Base-by-base conservation (phyloP, 2,329 filamentous ascomycete genomes). In the Colletotrichum coccodes region DNA sequence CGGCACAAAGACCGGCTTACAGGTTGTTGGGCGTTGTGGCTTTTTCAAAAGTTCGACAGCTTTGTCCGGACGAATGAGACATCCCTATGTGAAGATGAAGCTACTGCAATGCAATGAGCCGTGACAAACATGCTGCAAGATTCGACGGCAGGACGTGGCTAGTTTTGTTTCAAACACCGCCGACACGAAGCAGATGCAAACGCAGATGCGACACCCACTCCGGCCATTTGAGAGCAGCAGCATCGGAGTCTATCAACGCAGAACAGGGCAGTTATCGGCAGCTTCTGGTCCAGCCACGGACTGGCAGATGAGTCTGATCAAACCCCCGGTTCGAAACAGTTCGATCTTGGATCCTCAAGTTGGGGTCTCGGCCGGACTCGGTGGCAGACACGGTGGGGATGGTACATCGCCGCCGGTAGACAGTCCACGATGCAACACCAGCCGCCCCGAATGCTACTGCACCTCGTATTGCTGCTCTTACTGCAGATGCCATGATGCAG, bases 401-500 rank as follows among this genome's bases (percentile, higher is more conserved):
- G 52, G 23, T 32, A 54, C 52, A 54, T 54, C 40, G 53, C 49
- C 49, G 47, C 49, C 49, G 47, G 60, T 32, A 64, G 40, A 26
- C 34, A 47, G 30, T 60, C 57, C 49, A 42, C 36, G 61, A 65
- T 68, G 61, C 61, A 68, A 65, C 47, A 23, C 61, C 61, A 65
- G 54, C 54, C 65, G 65, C 54, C 30, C 53, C 16, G 18, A 28
- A 32, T 49, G 18, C 60, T 65, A 50, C 40, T 56, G 40, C 65
- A 65, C 54, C 65, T 68, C 65, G 65, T 68, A 68, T 68, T 68
- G 11, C 38, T 40, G n/a, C 53, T 64, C 16, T 38, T 26, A 30
- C 32, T 30, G 46, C 46, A 60, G 18, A 42, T 52, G 34, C 58
- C 16, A 40, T 60, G 57, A 40, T 60, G 57, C 30, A 59, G 30